Conservation (phyloP, 805 yeast genomes). For the Yueomyces sp. region DNA sequence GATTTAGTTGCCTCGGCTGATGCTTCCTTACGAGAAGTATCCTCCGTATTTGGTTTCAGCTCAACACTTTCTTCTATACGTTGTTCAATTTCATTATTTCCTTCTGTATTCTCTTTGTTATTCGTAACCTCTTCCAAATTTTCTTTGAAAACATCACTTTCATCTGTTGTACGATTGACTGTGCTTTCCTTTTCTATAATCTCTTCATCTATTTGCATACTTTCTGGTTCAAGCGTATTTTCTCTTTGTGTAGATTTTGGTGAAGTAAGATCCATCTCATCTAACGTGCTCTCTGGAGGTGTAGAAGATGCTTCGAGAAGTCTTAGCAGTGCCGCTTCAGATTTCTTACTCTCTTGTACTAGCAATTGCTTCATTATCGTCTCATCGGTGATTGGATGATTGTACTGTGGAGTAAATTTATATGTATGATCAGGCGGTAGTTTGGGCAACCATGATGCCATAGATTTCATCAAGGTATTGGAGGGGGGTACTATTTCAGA, state of each 20-base stretch:
- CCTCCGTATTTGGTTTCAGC: too few species aligned
- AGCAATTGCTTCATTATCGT: slow-evolving; percentile 54
- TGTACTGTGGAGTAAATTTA: slow-evolving; percentile 58
- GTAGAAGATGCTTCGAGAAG: slow-evolving; percentile 4
- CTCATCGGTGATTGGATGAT: slow-evolving; percentile 53
- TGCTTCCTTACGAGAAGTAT: neutral
- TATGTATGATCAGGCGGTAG: slow-evolving; percentile 93
- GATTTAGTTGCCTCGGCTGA: neutral
- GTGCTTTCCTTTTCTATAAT: too few species aligned
- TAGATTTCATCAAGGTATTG: slow-evolving; percentile 28
- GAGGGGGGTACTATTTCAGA: slow-evolving; percentile 31
- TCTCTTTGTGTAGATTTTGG: neutral
- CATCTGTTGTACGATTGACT: neutral
- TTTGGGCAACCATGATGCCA: slow-evolving; percentile 72
- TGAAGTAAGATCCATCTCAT: neutral
- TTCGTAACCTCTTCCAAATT: too few species aligned
- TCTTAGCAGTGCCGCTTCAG: slow-evolving; percentile 55
- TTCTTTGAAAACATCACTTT: neutral
- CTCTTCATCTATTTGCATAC: neutral
- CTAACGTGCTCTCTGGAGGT: neutral
- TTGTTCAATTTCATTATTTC: neutral
- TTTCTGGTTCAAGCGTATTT: neutral
- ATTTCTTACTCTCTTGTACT: slow-evolving; percentile 68
- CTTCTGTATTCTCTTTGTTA: neutral
- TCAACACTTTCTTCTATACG: neutral